Base-by-base conservation (phyloP, 805 yeast genomes). In the Candida maesae region DNA sequence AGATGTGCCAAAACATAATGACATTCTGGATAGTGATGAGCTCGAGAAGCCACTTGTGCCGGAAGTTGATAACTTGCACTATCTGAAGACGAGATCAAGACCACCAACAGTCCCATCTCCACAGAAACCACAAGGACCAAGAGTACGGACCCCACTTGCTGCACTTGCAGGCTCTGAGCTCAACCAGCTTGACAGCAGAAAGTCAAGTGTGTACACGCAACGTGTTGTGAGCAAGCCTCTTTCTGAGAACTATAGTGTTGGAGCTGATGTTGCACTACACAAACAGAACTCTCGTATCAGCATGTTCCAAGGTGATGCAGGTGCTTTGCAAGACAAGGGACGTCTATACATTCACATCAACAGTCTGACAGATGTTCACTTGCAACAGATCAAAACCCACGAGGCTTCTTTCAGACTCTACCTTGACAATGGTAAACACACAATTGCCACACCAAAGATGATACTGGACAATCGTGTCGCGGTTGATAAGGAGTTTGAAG, bases 351-450 rank as follows among this genome's bases (percentile, higher is more conserved):
- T 68, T 13, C 77, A 75, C 42, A 60, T 76, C 38, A 66, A 75
- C 39, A 74, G 75, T 2, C 53, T 79, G 39, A 68, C 70, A 46
- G 68, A 66, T 28, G 56, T 78, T 21, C 51, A 55, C 4, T 55
- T 79, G 41, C 76, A 79, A 1, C 71, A 71, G n/a, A 52, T 73
- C 33, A 59, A 53, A 17, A 49, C 51, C 9, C 73, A 73, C 41
- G 58, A 68, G 24, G 76, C 75, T 3, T 59, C 65, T 14, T 74
- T 78, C 53, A 66, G 71, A 19, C 50, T 79, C 14, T 58, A 61
- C 15, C 18, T 67, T 38, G 96, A 89, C 58, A 89, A 89, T 58
- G 95, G 95, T 6, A 77, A 79, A 28, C 95, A 89, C 56, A 75
- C 86, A 44, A 74, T 86, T 35, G 74, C 79, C 27, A 87, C 95